Conservation (phyloP, 805 yeast genomes). For the Candida montana region DNA sequence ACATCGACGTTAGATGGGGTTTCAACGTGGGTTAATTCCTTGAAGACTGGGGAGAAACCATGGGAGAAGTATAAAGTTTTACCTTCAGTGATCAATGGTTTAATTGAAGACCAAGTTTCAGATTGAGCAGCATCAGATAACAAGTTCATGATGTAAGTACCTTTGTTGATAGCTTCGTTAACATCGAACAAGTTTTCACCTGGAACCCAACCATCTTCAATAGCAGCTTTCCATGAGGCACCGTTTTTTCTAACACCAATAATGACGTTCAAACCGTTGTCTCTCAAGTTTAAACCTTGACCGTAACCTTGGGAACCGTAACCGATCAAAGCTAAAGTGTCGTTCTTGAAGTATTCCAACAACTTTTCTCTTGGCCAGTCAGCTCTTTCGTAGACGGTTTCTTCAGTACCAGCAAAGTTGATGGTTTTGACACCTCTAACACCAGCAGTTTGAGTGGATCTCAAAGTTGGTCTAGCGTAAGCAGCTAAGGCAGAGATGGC, state of each 20-base stretch:
- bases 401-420: conserved; percentile 94
- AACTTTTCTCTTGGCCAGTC: conserved; percentile 99
- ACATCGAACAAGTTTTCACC: conserved; percentile 97
- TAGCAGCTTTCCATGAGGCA: conserved; percentile 99
- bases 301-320: conserved; percentile 99
- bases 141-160: conserved; percentile 96
- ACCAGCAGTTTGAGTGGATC: conserved; percentile 43
- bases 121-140: conserved; percentile 99
- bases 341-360: conserved; percentile 94
- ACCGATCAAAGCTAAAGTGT: conserved; percentile 95
- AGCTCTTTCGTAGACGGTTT: conserved; percentile 95
- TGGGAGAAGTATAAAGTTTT: conserved; percentile 98
- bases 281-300: conserved; percentile 98
- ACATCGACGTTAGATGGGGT: conserved; percentile 94
- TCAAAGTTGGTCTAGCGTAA: conserved; percentile 58
- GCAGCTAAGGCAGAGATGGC: conserved; percentile 48
- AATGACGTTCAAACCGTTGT: conserved; percentile 96
- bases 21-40: conserved; percentile 92
- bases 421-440: conserved; percentile 93
- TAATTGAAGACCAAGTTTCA: conserved; percentile 87
- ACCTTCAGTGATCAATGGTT: conserved; percentile 92
- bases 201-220: conserved; percentile 99
- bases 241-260: conserved; percentile 98
- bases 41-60: conserved; percentile 99
- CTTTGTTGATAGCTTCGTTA: conserved; percentile 84